Conservation (phyloP, 371 early-diverging fungal species). For the Mortierella sp. region DNA sequence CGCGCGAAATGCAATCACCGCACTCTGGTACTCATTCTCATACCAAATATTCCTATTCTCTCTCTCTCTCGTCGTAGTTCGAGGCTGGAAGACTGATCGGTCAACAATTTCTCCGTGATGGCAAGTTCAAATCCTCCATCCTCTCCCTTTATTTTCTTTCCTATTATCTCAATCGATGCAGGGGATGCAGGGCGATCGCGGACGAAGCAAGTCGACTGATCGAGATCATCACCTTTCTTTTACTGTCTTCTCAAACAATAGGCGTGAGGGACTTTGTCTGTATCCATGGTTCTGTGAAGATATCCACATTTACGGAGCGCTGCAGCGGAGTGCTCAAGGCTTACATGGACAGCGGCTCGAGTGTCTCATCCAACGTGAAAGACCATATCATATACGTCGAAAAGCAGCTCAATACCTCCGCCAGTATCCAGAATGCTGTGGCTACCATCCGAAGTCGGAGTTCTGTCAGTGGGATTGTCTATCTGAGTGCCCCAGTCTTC, state of each 20-base stretch:
- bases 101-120: slow-evolving; percentile 25
- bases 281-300: slow-evolving; percentile 15
- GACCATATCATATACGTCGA: slow-evolving; percentile 21
- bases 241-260: neutral
- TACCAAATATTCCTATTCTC: neutral
- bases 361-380: slow-evolving; percentile 18
- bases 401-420: slow-evolving; percentile 8
- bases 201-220: too few species aligned
- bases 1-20: too few species aligned
- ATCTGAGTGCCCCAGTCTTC: slow-evolving; percentile 22
- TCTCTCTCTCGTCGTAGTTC: neutral
- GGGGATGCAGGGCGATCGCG: too few species aligned
- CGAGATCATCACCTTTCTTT: too few species aligned
- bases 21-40: too few species aligned
- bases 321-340: slow-evolving; percentile 35
- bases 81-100: slow-evolving; percentile 40
- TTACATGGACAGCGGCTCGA: slow-evolving; percentile 1
- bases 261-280: slow-evolving; percentile 47
- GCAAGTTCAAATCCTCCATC: slow-evolving; percentile 9
- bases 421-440: neutral
- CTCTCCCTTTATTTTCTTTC: neutral
- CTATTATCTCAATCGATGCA: too few species aligned
- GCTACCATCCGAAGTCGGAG: slow-evolving; percentile 2
- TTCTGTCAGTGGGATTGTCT: slow-evolving; percentile 35
- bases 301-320: slow-evolving; percentile 29